A percentile compares a stretch with the other conserved stretches of the same genome.
Evolutionary conservation across 805 yeast genomes (phyloP).

Genomic region (Candida silvatica): DNA sequence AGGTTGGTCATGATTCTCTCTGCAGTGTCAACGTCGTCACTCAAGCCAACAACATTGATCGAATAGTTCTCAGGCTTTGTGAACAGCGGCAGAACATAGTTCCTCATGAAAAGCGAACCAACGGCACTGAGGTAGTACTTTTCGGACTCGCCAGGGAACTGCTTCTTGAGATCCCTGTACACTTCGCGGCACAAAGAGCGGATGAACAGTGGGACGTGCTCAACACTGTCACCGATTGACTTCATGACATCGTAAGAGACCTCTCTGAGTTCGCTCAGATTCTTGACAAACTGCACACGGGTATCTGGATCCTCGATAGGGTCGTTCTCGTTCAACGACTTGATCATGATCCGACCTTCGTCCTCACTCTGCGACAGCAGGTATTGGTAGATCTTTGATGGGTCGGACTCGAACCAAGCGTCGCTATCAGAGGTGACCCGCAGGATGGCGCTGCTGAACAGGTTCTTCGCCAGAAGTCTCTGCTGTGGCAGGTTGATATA

Average conservation of each 20-base stretch:
- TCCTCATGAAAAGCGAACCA: constrained; percentile 54
- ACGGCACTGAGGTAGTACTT: constrained; percentile 55
- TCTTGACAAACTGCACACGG: constrained; percentile 57
- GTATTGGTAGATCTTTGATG: constrained; percentile 42
- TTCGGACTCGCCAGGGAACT: constrained; percentile 51
- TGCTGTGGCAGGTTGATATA: constrained; percentile 41
- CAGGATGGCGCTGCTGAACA: constrained; percentile 31
- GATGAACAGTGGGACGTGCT: constrained; percentile 44
- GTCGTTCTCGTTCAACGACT: constrained; percentile 29
- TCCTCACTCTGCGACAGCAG: constrained; percentile 29
- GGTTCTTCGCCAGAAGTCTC: constrained; percentile 32
- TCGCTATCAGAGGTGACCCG: constrained; percentile 37
- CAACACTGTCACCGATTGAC: constrained; percentile 33
- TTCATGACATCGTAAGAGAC: constrained; percentile 53
- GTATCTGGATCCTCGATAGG: constrained; percentile 82
- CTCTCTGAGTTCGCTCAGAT: constrained; percentile 70
- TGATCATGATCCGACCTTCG: constrained; percentile 12
- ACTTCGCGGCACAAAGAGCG: constrained; percentile 43
- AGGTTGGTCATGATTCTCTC: constrained; percentile 38
- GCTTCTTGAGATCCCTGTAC: constrained; percentile 20
- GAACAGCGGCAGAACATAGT: constrained; percentile 40
- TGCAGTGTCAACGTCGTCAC: constrained; percentile 18
- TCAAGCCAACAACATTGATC: constrained; percentile 21
- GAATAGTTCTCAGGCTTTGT: constrained; percentile 52
- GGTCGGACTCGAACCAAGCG: constrained; percentile 74